Evolutionary conservation across 2,329 filamentous ascomycete genomes (phyloP).

Genomic region (Colletotrichum sp.): DNA sequence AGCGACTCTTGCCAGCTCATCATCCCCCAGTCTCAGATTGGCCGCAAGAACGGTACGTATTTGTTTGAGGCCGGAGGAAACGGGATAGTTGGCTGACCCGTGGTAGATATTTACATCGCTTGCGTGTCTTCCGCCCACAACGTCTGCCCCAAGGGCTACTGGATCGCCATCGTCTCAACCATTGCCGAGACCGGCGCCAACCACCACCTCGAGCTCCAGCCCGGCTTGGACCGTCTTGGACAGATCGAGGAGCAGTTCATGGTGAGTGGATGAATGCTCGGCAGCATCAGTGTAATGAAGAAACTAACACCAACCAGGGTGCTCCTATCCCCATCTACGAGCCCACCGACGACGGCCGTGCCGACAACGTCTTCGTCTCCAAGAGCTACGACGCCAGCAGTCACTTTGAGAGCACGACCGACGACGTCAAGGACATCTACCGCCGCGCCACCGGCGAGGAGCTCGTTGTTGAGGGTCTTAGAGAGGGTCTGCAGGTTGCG

Average conservation of each 20-base stretch:
- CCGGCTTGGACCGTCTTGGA: constrained; percentile 90
- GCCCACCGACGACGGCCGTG: constrained; percentile 80
- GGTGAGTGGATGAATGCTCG: constrained; percentile 49
- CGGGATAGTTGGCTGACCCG: constrained; percentile 6
- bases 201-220: constrained; percentile 93
- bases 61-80: not conserved
- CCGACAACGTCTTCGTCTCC: constrained; percentile 95
- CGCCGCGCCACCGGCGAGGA: constrained; percentile 81
- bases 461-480: constrained; percentile 84
- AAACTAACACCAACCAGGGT: constrained; percentile 48
- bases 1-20: constrained; percentile 93
- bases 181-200: constrained; percentile 92
- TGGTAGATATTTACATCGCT: constrained; percentile 92
- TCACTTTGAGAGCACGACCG: constrained; percentile 92
- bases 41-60: constrained; percentile 86
- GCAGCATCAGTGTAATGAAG: not conserved
- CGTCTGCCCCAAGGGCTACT: constrained; percentile 98
- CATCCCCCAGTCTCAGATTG: constrained; percentile 96
- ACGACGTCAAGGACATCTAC: constrained; percentile 96
- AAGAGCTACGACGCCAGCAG: constrained; percentile 98
- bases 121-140: constrained; percentile 96
- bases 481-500: constrained; percentile 78
- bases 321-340: constrained; percentile 93
- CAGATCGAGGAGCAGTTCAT: constrained; percentile 97
- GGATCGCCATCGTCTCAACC: constrained; percentile 97